Conservation (phyloP, 208 protist genomes). For the Sergeia podlipaevii region DNA sequence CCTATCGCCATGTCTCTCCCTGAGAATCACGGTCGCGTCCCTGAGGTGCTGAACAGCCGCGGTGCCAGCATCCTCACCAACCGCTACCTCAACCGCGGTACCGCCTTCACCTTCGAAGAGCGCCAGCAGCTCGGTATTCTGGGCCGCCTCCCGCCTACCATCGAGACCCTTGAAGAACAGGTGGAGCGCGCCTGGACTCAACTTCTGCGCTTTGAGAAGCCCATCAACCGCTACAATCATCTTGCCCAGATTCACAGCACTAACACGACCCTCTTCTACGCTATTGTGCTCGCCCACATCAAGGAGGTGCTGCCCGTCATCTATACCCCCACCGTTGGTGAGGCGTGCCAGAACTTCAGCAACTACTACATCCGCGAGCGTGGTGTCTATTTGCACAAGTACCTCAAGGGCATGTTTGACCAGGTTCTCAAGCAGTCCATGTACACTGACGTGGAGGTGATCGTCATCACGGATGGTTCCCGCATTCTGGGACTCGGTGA, state of each 20-base stretch:
- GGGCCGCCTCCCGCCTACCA: conserved; percentile 52
- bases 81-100: conserved; percentile 78
- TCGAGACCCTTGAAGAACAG: conserved; percentile 82
- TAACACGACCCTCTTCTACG: conserved; percentile 84
- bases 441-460: conserved; percentile 79
- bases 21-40: conserved; percentile 9
- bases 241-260: conserved; percentile 54
- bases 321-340: conserved; percentile 91
- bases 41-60: conserved; percentile 20
- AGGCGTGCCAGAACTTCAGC: conserved; percentile 91
- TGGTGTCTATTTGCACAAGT: conserved; percentile 88
- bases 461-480: conserved; percentile 96
- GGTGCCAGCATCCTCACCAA: conserved; percentile 33
- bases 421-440: conserved; percentile 77
- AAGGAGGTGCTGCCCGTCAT: conserved; percentile 78
- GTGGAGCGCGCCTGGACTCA: conserved; percentile 66
- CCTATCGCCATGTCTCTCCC: not conserved
- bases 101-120: conserved; percentile 77
- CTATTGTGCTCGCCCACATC: conserved; percentile 63
- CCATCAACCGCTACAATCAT: conserved; percentile 83
- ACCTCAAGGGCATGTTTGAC: conserved; percentile 79
- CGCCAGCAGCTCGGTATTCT: conserved; percentile 63
- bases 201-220: conserved; percentile 68
- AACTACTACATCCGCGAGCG: conserved; percentile 70
- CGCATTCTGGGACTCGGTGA: conserved; percentile 95